These are phyloP conservation scores for Neurospora tetraspora DNA, from an alignment of 495 filamentous ascomycete genomes.

Conservation along the genomic window DNA sequence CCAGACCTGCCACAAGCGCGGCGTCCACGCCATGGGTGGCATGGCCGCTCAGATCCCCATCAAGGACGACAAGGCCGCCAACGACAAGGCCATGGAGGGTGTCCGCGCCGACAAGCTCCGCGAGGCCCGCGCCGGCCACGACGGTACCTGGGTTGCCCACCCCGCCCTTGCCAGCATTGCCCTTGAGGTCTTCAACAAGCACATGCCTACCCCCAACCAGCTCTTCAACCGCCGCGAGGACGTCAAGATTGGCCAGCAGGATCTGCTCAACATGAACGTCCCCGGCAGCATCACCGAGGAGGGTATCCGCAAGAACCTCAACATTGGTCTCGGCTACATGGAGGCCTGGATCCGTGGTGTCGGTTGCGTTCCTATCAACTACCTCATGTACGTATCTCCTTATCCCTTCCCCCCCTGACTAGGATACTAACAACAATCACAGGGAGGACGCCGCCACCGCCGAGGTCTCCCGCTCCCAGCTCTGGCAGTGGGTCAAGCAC, in stretches of 20 bases:
- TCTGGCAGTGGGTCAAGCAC: constrained; percentile 95
- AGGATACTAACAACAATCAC: constrained; percentile 12
- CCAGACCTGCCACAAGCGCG: constrained; percentile 91
- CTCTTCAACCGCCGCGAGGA: constrained; percentile 85
- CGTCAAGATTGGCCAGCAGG: constrained; percentile 73
- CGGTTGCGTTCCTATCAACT: constrained; percentile 97
- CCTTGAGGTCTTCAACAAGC: constrained; percentile 89
- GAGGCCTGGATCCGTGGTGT: constrained; percentile 94
- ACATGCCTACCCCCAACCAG: constrained; percentile 99
- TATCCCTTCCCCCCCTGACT: background rate
- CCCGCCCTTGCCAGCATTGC: constrained; percentile 86
- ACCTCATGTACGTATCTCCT: constrained; percentile 60
- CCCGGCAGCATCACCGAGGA: constrained; percentile 89
- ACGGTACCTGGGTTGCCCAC: constrained; percentile 95
- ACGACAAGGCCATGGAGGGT: constrained; percentile 88
- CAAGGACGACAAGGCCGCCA: constrained; percentile 83
- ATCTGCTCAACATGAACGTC: constrained; percentile 97
- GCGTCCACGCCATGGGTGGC: constrained; percentile 97
- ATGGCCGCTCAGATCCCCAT: constrained; percentile 99
- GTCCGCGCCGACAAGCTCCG: constrained; percentile 94
- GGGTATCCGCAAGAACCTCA: constrained; percentile 95
- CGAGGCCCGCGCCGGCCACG: constrained; percentile 90
- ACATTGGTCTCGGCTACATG: constrained; percentile 96
- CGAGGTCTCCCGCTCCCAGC: constrained; percentile 82
- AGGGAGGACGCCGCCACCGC: constrained; percentile 94